phyloP scores from a whole-genome alignment of 805 yeast species.

The Blastobotrys parvus region DNA sequence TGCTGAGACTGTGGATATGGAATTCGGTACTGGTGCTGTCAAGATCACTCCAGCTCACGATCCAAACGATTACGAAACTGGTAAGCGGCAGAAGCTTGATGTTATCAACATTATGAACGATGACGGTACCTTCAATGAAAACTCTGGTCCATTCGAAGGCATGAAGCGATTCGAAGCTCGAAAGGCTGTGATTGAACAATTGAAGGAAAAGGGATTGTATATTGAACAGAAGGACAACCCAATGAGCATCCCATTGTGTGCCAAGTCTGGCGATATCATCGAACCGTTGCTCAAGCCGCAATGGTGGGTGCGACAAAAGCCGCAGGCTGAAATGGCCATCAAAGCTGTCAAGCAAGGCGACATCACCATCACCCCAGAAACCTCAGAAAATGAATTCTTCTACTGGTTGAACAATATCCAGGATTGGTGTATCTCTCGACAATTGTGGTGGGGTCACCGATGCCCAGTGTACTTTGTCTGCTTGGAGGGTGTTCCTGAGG shows the following conservation, averaged over 20 bases:
- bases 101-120: conserved; percentile 87
- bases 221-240: conserved; percentile 88
- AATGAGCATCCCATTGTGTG: conserved; percentile 90
- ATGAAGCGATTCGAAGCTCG: conserved; percentile 94
- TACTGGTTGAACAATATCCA: conserved; percentile 94
- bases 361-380: conserved; percentile 73
- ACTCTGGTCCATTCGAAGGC: conserved; percentile 91
- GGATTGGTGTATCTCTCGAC: conserved; percentile 99
- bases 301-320: conserved; percentile 96
- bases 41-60: conserved; percentile 99
- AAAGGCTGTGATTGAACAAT: conserved; percentile 65
- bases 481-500: conserved; percentile 55
- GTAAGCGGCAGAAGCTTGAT: conserved; percentile 87
- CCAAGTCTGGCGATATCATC: conserved; percentile 93
- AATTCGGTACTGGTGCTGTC: conserved; percentile 99
- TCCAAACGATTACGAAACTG: conserved; percentile 91
- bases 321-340: conserved; percentile 82
- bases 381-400: conserved; percentile 88
- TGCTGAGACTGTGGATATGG: conserved; percentile 95
- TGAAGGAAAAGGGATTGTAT: conserved; percentile 65
- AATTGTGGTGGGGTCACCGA: conserved; percentile 95
- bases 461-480: conserved; percentile 89
- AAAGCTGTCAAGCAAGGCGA: conserved; percentile 77
- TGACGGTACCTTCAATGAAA: conserved; percentile 81
- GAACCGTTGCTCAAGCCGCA: conserved; percentile 97